These are phyloP conservation scores for Oligophagozyma castellii DNA, from an alignment of 1,139 yeast species.

Conservation along the genomic window DNA sequence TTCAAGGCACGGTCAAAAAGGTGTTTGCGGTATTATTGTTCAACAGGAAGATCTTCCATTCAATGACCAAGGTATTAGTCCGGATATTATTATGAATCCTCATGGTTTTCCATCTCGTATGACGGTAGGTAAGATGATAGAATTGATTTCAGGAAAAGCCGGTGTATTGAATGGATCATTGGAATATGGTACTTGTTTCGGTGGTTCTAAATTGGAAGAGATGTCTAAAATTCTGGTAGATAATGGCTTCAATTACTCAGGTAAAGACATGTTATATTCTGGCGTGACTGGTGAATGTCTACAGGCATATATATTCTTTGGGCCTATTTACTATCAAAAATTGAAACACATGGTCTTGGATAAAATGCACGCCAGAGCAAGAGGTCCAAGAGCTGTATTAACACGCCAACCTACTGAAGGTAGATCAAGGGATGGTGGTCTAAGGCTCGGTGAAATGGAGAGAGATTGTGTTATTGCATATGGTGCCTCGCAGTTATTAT, in stretches of 20 bases:
- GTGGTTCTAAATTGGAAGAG: slow-evolving; percentile 89
- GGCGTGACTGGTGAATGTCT: slow-evolving; percentile 97
- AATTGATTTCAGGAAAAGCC: slow-evolving; percentile 90
- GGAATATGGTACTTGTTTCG: slow-evolving; percentile 96
- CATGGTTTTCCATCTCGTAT: slow-evolving; percentile 99
- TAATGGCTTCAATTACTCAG: slow-evolving; percentile 86
- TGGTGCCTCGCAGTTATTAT: slow-evolving; percentile 89
- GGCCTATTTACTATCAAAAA: slow-evolving; percentile 95
- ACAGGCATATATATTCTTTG: slow-evolving; percentile 95
- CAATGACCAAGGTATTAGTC: slow-evolving; percentile 76
- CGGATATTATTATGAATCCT: slow-evolving; percentile 97
- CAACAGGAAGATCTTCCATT: slow-evolving; percentile 95
- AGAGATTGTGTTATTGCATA: slow-evolving; percentile 99
- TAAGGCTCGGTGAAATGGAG: slow-evolving; percentile 98
- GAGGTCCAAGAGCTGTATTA: slow-evolving; percentile 97
- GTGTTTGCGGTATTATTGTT: slow-evolving; percentile 96
- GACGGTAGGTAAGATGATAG: slow-evolving; percentile 99
- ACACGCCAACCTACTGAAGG: slow-evolving; percentile 99
- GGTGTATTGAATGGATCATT: slow-evolving; percentile 87
- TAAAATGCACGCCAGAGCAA: slow-evolving; percentile 98
- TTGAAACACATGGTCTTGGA: slow-evolving; percentile 98
- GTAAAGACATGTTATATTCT: slow-evolving; percentile 95
- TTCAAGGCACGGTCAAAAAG: slow-evolving; percentile 96
- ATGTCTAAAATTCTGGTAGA: slow-evolving; percentile 90
- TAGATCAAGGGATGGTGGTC: slow-evolving; percentile 97